Evolutionary conservation across 345 rosid genomes (phyloP).

Genomic region (Sonneratia caseolaris): DNA sequence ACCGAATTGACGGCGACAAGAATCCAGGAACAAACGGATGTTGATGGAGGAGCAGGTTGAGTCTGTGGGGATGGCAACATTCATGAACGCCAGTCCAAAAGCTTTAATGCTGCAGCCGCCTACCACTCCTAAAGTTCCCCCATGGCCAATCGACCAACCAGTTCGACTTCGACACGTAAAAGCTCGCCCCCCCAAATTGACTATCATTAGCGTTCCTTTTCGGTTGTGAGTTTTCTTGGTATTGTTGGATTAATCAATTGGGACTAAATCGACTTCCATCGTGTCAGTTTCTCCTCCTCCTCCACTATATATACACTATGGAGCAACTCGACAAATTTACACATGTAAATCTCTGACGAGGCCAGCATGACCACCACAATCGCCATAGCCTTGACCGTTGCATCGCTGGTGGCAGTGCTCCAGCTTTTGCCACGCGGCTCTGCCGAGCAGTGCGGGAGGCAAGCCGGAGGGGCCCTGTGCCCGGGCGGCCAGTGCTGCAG

Average conservation of each 20-base stretch:
- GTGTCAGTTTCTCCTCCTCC: background rate
- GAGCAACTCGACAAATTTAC: too few relatives aligned
- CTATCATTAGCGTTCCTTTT: background rate
- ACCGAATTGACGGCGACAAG: background rate
- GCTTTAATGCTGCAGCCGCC: background rate
- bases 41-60: background rate
- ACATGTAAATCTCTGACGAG: background rate
- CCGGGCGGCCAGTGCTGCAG: constrained; percentile 40
- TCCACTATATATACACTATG: background rate
- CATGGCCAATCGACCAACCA: background rate
- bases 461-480: constrained; percentile 42
- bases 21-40: background rate
- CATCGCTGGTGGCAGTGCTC: constrained; percentile 6
- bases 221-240: too few relatives aligned
- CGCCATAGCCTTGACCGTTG: constrained; percentile 1
- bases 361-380: background rate
- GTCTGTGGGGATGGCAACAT: background rate
- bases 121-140: background rate
- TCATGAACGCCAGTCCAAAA: background rate
- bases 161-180: background rate
- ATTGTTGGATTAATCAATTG: background rate
- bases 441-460: constrained; percentile 49
- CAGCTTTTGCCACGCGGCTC: background rate
- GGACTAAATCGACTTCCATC: background rate
- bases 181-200: background rate